phyloP scores from a whole-genome alignment of 257 asterid species.

The Osmanthus fragrans region DNA sequence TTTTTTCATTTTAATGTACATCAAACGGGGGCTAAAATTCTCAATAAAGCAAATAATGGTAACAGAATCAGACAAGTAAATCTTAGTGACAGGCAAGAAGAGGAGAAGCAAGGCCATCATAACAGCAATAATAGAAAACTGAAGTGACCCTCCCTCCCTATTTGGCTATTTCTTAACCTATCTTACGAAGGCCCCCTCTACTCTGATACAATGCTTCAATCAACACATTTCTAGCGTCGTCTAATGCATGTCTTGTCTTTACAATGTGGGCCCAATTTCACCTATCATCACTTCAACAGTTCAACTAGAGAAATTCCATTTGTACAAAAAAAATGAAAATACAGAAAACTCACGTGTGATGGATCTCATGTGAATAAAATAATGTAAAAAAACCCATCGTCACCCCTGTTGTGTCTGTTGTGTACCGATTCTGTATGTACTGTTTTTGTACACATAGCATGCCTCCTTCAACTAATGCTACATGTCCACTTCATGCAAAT shows the following conservation, averaged over 20 bases:
- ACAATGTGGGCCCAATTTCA: not conserved
- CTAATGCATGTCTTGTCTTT: slow-evolving; percentile 1
- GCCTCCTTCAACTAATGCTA: not conserved
- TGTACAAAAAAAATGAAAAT: no score
- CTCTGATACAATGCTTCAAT: not conserved
- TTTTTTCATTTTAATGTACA: no score
- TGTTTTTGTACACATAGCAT: no score
- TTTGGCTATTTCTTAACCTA: not conserved
- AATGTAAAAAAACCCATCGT: no score
- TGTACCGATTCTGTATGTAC: no score
- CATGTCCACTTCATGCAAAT: not conserved
- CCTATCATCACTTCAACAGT: not conserved
- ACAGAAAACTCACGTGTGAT: no score
- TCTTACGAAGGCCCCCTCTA: not conserved
- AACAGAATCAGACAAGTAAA: no score
- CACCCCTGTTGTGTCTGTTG: no score
- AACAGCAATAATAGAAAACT: not conserved
- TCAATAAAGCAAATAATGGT: no score
- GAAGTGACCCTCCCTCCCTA: not conserved
- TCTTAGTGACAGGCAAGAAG: no score
- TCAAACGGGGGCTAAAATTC: no score
- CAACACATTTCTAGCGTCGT: not conserved
- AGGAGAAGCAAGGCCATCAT: not conserved
- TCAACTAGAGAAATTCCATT: not conserved
- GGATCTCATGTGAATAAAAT: no score